Percentiles rank a stretch among this genome's conserved stretches.
phyloP scores from a whole-genome alignment of 495 filamentous ascomycete genomes.

The Friedmanniomyces simplex region DNA sequence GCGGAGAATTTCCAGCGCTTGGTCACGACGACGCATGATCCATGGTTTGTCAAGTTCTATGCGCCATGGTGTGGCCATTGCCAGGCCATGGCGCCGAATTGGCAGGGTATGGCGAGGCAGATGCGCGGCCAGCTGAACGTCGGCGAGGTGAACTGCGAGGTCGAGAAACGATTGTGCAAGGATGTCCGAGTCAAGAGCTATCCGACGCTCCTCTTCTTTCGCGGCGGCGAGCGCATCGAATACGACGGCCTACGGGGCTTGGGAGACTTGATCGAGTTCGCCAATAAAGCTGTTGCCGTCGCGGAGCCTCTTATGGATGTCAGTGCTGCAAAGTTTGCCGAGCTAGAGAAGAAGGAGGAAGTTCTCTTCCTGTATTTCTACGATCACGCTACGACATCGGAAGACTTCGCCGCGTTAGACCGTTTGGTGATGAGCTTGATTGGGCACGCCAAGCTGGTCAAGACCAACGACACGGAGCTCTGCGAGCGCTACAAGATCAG shows the following conservation, averaged over 20 bases:
- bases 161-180: constrained; percentile 75
- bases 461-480: constrained; percentile 64
- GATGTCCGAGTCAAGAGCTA: constrained; percentile 68
- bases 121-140: constrained; percentile 81
- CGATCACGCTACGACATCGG: constrained; percentile 81
- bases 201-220: constrained; percentile 89
- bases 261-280: constrained; percentile 78
- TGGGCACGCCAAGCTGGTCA: constrained; percentile 84
- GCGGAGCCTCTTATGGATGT: constrained; percentile 70
- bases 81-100: constrained; percentile 80
- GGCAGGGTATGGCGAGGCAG: constrained; percentile 79
- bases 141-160: constrained; percentile 93
- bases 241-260: constrained; percentile 88
- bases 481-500: constrained; percentile 81
- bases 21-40: constrained; percentile 78
- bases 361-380: constrained; percentile 97
- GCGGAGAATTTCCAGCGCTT: constrained; percentile 77
- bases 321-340: constrained; percentile 62
- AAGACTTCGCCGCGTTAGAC: constrained; percentile 85
- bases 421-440: constrained; percentile 75
- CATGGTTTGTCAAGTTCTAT: constrained; percentile 99
- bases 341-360: constrained; percentile 83
- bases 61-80: constrained; percentile 96
- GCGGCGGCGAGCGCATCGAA: constrained; percentile 79
- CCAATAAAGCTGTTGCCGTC: constrained; percentile 74